phyloP scores from a whole-genome alignment of 208 protist genomes.

The Trichomonas tenax region DNA sequence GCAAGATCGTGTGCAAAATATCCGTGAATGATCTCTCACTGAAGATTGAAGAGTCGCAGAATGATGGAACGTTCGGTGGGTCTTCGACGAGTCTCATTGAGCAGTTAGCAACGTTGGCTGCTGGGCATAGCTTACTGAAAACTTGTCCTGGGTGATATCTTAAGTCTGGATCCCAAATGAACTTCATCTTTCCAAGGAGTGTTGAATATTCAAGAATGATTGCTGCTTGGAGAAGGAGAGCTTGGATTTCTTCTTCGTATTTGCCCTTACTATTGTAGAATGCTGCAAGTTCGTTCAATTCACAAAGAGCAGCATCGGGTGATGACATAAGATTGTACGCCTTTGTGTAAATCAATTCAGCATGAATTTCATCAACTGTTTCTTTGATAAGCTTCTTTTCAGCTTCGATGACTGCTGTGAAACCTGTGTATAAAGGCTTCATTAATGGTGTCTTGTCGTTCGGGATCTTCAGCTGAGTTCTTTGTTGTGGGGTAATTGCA shows the following conservation, averaged over 20 bases:
- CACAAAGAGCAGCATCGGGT: background rate
- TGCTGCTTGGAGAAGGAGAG: background rate
- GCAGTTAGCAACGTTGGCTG: background rate
- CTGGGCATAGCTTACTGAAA: background rate
- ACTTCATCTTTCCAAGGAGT: background rate
- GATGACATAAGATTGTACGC: background rate
- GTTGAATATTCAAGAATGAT: background rate
- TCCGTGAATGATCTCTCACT: background rate
- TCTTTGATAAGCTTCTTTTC: background rate
- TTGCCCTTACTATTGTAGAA: background rate
- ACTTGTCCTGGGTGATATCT: background rate
- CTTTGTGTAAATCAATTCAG: background rate
- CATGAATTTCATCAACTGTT: background rate
- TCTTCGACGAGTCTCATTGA: background rate
- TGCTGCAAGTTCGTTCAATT: background rate
- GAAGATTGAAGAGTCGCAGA: background rate
- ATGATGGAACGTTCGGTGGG: background rate
- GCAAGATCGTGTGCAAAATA: background rate
- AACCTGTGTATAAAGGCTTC: background rate
- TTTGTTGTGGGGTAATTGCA: background rate
- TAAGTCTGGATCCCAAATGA: background rate
- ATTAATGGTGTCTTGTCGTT: background rate
- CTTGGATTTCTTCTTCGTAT: background rate
- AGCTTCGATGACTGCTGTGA: background rate
- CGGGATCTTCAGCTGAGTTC: no score